Base-by-base conservation (phyloP, 441 rosid species). In the Pelargonium australe region DNA sequence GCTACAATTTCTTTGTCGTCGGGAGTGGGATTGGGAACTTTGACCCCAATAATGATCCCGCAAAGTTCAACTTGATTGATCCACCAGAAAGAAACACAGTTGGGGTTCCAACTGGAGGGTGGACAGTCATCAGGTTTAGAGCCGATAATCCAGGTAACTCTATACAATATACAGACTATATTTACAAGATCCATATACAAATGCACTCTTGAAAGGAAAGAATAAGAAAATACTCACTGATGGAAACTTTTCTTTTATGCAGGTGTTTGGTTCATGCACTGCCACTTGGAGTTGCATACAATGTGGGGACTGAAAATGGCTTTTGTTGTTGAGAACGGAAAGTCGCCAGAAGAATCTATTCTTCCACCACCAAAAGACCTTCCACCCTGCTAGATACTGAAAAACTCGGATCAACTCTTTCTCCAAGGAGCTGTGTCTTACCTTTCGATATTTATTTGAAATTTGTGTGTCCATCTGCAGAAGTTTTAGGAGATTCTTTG, bases 101-200 rank as follows among this genome's bases (percentile, higher is more conserved):
- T 0, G 88, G 86, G 3, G 92, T 87, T 68, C 95, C 95, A 8
- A 82, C 87, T 0, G 89, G 87, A 53, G 92, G 95, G 13, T 89
- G 92, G 89, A 85, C 85, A 13, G 90, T 87, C 47, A 77, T 84
- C 55, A 83, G 92, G 10, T 85, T 87, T 45, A 68, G 79, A 68
- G 95, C 90, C 14, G 83, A 89, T 71, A 89, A 87, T 76, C 89
- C 95, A 68, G 90, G 95, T 88, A 72, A 7, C 16, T 7, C 16
- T 16, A 53, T 64, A 2, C 19, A 4, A 37, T 14, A 10, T 11
- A 5, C 20, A 2, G 23, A 60, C 63, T 19, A 19, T 20, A 60
- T 19, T 7, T 58, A 9, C 63, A 8, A 2, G 31, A 25, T 58
- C 63, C 20, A 58, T 57, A 17, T 7, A 57, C 62, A 57, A 57